These are phyloP conservation scores for Aspergillus olivimuriae DNA, from an alignment of 495 filamentous ascomycete genomes.

Conservation along the genomic window DNA sequence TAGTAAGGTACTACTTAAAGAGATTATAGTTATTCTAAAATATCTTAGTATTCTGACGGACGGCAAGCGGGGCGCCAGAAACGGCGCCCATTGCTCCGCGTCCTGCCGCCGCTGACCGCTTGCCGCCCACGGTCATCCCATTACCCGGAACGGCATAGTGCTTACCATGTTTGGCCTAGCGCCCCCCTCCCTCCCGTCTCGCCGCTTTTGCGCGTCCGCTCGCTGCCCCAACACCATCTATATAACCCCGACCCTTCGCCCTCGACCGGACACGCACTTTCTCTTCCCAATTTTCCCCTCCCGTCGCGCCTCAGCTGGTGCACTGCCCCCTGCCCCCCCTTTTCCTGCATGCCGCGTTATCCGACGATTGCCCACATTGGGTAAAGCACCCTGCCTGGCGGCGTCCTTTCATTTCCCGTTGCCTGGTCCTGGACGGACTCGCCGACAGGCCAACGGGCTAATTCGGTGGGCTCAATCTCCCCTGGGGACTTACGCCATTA, in stretches of 20 bases:
- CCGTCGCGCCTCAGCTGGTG: background rate
- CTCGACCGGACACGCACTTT: slow-evolving; percentile 8
- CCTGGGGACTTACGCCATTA: no score
- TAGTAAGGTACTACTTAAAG: no score
- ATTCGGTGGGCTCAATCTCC: no score
- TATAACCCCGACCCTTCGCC: slow-evolving; percentile 6
- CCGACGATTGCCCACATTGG: slow-evolving; percentile 4
- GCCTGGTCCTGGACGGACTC: slow-evolving; percentile 6
- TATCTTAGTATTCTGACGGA: slow-evolving; percentile 3
- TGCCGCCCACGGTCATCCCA: slow-evolving; percentile 1
- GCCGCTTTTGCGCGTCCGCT: background rate
- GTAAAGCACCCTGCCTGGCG: background rate
- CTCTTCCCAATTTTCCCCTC: slow-evolving; percentile 3
- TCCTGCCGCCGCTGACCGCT: slow-evolving; percentile 9
- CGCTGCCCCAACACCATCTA: slow-evolving; percentile 1
- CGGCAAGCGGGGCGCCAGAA: slow-evolving; percentile 15
- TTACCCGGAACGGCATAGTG: slow-evolving; percentile 3
- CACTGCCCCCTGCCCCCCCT: background rate
- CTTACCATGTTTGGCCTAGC: slow-evolving; percentile 3
- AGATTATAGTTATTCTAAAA: no score
- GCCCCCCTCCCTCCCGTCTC: background rate
- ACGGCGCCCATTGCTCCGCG: slow-evolving; percentile 14
- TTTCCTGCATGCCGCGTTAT: slow-evolving; percentile 3
- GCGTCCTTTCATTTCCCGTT: background rate
- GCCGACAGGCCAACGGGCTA: background rate